Base-by-base conservation (phyloP, 2,329 filamentous ascomycete species). In the Beauveria rudraprayagi region DNA sequence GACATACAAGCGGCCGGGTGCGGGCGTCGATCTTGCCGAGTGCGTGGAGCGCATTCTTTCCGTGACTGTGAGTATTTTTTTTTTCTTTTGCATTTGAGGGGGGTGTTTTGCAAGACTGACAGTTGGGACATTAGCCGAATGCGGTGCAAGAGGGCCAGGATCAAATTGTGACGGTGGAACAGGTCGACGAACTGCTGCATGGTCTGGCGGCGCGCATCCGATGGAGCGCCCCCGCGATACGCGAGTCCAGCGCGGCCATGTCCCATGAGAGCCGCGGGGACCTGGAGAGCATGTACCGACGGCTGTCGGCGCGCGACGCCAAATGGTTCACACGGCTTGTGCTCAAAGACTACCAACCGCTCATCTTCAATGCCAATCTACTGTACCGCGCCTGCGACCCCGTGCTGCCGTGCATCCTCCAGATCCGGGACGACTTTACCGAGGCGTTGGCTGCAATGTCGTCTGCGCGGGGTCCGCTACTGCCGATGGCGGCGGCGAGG, bases 271-370 rank as follows among this genome's bases (percentile, higher is more conserved):
- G 67, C 67, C 82, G 68, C 72, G 72, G 75, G 5, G 70, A 79
- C 3, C 71, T 93, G 1, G 77, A 77, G 22, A 69, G 71, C 0
- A 69, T 92, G 1, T 89, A 89, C 67, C 76, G 74, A 34, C 81
- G 83, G 8, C 69, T 91, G 10, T 78, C 78, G 51, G 83, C 90
- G 3, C 77, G 78, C 48, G 90, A 96, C 69, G 88, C 87, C 4
- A 96, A 96, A 74, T 97, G 92, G 92, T 79, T 96, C 11, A 90
- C 90, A 0, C 82, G 92, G 3, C 77, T 97, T 34, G 78, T 96
- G 6, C 76, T 96, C 30, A 94, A 95, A 69, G 83, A 87, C 64
- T 90, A 87, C 62, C 78, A 81, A n/a, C 88, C 89, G 0, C 77
- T 92, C 0, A 70, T 81, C 1, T 69, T 95, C 1, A 84, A 91